Conservation (phyloP, 2,329 filamentous ascomycete species). For the Botrytis fragariae region DNA sequence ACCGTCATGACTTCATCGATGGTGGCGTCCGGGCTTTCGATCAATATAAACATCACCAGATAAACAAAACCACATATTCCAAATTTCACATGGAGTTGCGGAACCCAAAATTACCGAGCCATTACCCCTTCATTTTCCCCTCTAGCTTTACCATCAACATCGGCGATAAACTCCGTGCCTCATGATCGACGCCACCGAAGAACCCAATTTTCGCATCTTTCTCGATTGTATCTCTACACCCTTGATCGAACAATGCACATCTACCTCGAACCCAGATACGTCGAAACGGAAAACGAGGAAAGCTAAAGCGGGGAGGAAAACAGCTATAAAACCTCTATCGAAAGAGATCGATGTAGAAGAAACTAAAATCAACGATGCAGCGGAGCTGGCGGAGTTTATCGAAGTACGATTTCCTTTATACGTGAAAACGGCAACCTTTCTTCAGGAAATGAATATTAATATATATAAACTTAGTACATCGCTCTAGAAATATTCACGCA, state of each 20-base stretch:
- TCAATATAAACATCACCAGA: neutral
- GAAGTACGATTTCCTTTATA: conserved; percentile 27
- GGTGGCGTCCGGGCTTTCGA: neutral
- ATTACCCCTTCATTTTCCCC: neutral
- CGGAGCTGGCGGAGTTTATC: conserved; percentile 76
- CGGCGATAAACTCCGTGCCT: neutral
- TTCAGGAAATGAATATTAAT: neutral
- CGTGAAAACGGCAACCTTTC: no score
- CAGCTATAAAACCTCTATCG: conserved; percentile 28
- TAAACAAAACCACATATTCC: neutral
- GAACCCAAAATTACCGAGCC: neutral
- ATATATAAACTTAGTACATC: conserved; percentile 57
- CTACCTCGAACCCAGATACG: conserved; percentile 40
- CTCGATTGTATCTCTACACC: conserved; percentile 70
- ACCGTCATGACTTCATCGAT: neutral
- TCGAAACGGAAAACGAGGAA: conserved; percentile 41
- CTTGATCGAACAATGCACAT: conserved; percentile 60
- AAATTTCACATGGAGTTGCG: neutral
- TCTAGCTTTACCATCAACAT: neutral
- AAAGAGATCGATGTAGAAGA: conserved; percentile 14
- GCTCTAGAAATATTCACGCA: conserved; percentile 64
- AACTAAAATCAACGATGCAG: conserved; percentile 37
- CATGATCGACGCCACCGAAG: conserved; percentile 36
- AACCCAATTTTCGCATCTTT: conserved; percentile 64
- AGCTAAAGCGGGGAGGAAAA: conserved; percentile 24